Conservation (phyloP, 805 yeast genomes). For the Starmerella davenportii region DNA sequence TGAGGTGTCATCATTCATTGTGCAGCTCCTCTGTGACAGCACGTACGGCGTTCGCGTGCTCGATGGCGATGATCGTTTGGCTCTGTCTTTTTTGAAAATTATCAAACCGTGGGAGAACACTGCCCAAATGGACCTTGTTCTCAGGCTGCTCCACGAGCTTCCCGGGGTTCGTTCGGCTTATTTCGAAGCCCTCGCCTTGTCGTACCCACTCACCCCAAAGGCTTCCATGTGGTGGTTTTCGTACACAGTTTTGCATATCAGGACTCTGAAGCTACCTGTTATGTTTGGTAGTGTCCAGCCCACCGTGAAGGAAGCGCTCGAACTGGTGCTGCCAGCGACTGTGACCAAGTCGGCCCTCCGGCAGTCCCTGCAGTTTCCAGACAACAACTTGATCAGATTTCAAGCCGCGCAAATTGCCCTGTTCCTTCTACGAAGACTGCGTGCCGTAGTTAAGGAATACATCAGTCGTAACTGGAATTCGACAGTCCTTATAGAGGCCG, state of each 20-base stretch:
- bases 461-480: conserved; percentile 28
- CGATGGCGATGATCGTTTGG: conserved; percentile 44
- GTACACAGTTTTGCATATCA: conserved; percentile 41
- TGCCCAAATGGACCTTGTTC: conserved; percentile 37
- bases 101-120: conserved; percentile 72
- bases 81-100: conserved; percentile 41
- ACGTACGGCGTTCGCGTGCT: conserved; percentile 19
- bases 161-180: conserved; percentile 67
- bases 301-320: conserved; percentile 27
- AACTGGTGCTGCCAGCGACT: conserved; percentile 44
- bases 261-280: conserved; percentile 30
- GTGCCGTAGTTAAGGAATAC: conserved; percentile 25
- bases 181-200: conserved; percentile 14
- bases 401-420: conserved; percentile 43
- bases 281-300: conserved; percentile 18
- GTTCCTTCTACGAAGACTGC: conserved; percentile 37
- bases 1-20: conserved; percentile 30
- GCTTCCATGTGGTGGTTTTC: conserved; percentile 71
- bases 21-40: conserved; percentile 31
- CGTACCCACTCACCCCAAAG: conserved; percentile 50
- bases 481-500: conserved; percentile 16
- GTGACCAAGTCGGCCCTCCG: conserved; percentile 39
- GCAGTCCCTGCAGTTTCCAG: conserved; percentile 36
- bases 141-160: conserved; percentile 32
- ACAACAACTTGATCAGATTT: conserved; percentile 38